These are phyloP conservation scores for Coriolopsis trogii DNA, from an alignment of 1,284 basidiomycete genomes.

Conservation along the genomic window DNA sequence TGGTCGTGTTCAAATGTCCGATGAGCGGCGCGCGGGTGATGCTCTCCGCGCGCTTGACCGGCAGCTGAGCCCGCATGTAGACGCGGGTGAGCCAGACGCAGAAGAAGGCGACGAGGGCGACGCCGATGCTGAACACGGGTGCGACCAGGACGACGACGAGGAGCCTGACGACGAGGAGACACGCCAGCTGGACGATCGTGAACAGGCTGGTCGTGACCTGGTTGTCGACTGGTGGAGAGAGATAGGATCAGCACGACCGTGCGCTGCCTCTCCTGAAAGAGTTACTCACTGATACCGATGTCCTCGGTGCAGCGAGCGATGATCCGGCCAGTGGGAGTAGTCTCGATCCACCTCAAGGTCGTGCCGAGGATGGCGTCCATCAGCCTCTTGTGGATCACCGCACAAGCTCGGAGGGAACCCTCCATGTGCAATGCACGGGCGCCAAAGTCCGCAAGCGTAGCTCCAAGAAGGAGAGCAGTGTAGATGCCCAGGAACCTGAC, in stretches of 20 bases:
- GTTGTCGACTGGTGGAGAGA: conserved; percentile 27
- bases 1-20: conserved; percentile 67
- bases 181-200: conserved; percentile 28
- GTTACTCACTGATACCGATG: conserved; percentile 41
- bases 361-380: conserved; percentile 55
- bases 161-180: conserved; percentile 41
- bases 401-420: conserved; percentile 50
- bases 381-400: conserved; percentile 54
- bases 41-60: conserved; percentile 72
- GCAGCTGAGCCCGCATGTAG: conserved; percentile 75
- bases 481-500: conserved; percentile 45
- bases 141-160: conserved; percentile 46
- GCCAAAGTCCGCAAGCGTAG: conserved; percentile 29
- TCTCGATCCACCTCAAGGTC: conserved; percentile 55
- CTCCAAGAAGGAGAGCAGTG: conserved; percentile 35
- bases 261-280: no score
- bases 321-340: conserved; percentile 54
- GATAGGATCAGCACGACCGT: no score
- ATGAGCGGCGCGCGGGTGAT: conserved; percentile 66
- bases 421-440: conserved; percentile 37
- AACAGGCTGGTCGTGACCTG: conserved; percentile 25
- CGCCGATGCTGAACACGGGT: conserved; percentile 41
- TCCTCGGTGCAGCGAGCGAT: conserved; percentile 58
- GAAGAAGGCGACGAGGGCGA: conserved; percentile 41
- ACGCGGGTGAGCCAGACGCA: conserved; percentile 48